A percentile compares a stretch with the other conserved stretches of the same genome.
phyloP scores from a whole-genome alignment of 805 yeast species.

The Ogataea angusta region DNA sequence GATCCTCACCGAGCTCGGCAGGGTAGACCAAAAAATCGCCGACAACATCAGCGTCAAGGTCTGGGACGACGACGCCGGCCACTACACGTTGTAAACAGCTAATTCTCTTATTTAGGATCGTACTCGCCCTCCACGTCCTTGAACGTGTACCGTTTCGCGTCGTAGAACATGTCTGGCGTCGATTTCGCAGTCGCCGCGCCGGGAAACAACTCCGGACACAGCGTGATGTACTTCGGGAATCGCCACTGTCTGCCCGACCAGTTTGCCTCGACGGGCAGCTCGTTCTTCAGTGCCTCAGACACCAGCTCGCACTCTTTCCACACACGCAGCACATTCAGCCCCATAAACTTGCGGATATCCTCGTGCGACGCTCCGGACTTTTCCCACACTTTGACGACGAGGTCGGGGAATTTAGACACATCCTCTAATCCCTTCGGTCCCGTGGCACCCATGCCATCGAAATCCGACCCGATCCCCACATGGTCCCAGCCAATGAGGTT shows the following conservation, averaged over 20 bases:
- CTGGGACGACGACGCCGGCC: constrained; percentile 26
- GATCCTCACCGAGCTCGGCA: constrained; percentile 15
- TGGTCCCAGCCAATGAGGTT: constrained; percentile 49
- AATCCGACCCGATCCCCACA: constrained; percentile 51
- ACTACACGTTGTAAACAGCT: constrained; percentile 3
- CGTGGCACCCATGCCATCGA: constrained; percentile 44
- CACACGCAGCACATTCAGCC: constrained; percentile 42
- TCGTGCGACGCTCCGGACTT: constrained; percentile 39
- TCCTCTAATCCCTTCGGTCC: constrained; percentile 51
- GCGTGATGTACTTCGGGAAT: constrained; percentile 7
- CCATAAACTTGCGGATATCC: constrained; percentile 42
- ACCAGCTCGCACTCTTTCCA: constrained; percentile 41
- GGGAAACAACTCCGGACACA: constrained; percentile 7
- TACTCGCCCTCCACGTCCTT: constrained; percentile 1
- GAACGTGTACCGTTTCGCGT: constrained; percentile 3
- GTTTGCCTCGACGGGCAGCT: constrained; percentile 5
- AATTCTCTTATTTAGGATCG: constrained; percentile 1
- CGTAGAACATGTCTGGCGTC: constrained; percentile 3
- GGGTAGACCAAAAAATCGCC: constrained; percentile 17
- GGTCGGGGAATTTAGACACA: constrained; percentile 52
- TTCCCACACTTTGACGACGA: constrained; percentile 37
- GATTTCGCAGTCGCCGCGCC: constrained; percentile 1
- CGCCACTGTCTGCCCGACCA: constrained; percentile 8
- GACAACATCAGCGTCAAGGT: constrained; percentile 19
- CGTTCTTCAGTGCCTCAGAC: constrained; percentile 15